These are phyloP conservation scores for Chenopodium formosanum DNA, from an alignment of 148 eudicot genomes.

Conservation along the genomic window DNA sequence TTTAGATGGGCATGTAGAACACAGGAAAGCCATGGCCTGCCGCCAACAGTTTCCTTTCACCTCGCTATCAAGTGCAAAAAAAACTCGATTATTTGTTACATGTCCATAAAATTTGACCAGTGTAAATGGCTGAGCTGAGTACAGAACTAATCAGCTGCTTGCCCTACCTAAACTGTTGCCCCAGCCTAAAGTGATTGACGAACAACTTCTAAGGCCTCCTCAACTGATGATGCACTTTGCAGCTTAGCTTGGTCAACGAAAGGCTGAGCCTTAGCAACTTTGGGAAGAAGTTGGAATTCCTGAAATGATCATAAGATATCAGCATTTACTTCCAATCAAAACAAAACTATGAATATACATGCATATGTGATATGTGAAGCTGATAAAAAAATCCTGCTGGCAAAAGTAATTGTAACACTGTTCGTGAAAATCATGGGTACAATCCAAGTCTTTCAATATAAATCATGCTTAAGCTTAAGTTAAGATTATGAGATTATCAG, in stretches of 20 bases:
- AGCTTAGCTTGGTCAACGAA: conserved; percentile 66
- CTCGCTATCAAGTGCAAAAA: background rate
- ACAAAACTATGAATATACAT: background rate
- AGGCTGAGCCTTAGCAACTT: conserved; percentile 82
- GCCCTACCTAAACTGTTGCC: conserved; percentile 15
- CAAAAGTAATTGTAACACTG: background rate
- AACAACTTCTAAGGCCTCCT: conserved; percentile 79
- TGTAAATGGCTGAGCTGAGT: background rate
- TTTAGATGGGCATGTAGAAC: background rate
- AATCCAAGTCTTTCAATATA: background rate
- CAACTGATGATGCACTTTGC: conserved; percentile 80
- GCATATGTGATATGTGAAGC: background rate
- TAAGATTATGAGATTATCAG: background rate
- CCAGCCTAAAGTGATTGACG: conserved; percentile 40
- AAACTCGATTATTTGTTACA: background rate
- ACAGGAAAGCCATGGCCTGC: background rate
- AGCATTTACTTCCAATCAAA: background rate
- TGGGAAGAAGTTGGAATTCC: conserved; percentile 93
- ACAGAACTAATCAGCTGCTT: background rate
- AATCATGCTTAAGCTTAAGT: background rate
- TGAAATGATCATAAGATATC: conserved; percentile 21
- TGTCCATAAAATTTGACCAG: background rate
- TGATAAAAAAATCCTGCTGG: too few relatives aligned
- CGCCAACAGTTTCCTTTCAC: background rate
- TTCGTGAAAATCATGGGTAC: background rate